These are phyloP conservation scores for Eutypa lata DNA, from an alignment of 2,329 filamentous ascomycete species.

Conservation along the genomic window DNA sequence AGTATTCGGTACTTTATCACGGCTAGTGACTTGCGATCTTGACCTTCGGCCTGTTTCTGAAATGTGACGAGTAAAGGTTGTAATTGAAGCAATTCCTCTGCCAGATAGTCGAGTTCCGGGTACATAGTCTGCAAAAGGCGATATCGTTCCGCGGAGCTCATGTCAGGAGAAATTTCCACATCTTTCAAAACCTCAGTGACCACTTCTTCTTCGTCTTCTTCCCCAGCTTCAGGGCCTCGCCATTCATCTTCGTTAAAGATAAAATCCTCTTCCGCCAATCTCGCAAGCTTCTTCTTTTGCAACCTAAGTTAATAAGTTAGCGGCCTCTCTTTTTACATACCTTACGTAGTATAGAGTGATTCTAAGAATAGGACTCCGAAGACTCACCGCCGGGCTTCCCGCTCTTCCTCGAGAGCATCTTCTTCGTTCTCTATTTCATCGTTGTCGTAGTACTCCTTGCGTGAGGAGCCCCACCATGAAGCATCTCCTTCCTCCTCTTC, in stretches of 20 bases:
- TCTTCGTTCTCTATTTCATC: conserved; percentile 54
- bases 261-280: conserved; percentile 90
- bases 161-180: conserved; percentile 74
- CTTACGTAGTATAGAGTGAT: not conserved
- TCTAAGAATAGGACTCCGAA: not conserved
- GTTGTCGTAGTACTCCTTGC: conserved; percentile 88
- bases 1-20: conserved; percentile 76
- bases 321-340: not conserved
- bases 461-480: conserved; percentile 83
- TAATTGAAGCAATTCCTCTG: conserved; percentile 73
- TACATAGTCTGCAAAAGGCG: conserved; percentile 78
- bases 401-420: conserved; percentile 82
- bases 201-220: conserved; percentile 52
- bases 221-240: conserved; percentile 56
- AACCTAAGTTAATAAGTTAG: conserved; percentile 36
- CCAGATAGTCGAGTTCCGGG: conserved; percentile 86
- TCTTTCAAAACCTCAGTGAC: conserved; percentile 86
- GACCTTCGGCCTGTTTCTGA: conserved; percentile 54
- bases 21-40: conserved; percentile 51
- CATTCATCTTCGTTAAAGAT: conserved; percentile 89
- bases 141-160: conserved; percentile 70
- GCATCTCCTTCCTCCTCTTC: conserved; percentile 53
- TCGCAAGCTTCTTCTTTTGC: conserved; percentile 85
- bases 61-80: conserved; percentile 62
- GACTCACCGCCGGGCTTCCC: conserved; percentile 70